Percentiles rank a stretch among this genome's conserved stretches.
Evolutionary conservation across 345 rosid species (phyloP).

Genomic region (Eucalyptus camaldulensis): DNA sequence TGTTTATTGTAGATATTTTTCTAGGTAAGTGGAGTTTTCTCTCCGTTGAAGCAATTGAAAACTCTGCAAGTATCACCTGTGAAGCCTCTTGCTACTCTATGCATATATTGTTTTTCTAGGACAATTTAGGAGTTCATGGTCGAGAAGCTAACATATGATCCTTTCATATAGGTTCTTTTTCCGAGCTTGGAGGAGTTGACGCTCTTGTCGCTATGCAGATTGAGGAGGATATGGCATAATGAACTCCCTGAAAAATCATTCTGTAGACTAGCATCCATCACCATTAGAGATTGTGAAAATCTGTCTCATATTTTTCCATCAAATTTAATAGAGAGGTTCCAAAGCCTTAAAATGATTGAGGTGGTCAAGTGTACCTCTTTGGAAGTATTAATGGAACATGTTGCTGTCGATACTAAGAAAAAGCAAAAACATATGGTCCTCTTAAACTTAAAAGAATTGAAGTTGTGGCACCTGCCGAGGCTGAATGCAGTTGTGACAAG

Average conservation of each 20-base stretch:
- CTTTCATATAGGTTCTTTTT: not conserved
- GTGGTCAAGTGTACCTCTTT: not conserved
- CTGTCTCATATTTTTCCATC: not conserved
- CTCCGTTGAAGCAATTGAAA: fast-evolving
- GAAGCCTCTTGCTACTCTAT: no score
- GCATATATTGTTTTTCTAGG: no score
- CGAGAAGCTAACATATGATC: no score
- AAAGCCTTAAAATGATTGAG: not conserved
- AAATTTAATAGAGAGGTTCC: not conserved
- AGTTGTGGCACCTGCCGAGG: not conserved
- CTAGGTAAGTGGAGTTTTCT: not conserved
- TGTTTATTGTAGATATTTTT: not conserved
- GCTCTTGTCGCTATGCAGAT: no score
- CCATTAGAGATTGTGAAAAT: not conserved
- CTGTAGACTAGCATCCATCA: not conserved
- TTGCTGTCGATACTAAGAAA: fast-evolving
- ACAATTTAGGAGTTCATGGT: no score
- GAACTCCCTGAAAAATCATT: not conserved
- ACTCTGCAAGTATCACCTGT: no score
- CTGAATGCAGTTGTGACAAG: not conserved
- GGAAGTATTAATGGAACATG: not conserved
- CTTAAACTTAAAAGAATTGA: not conserved
- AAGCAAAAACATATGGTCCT: fast-evolving
- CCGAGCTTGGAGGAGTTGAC: not conserved
- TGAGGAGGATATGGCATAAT: not conserved